Conservation (phyloP, 2,329 filamentous ascomycete genomes). For the Botrytis fragariae region DNA sequence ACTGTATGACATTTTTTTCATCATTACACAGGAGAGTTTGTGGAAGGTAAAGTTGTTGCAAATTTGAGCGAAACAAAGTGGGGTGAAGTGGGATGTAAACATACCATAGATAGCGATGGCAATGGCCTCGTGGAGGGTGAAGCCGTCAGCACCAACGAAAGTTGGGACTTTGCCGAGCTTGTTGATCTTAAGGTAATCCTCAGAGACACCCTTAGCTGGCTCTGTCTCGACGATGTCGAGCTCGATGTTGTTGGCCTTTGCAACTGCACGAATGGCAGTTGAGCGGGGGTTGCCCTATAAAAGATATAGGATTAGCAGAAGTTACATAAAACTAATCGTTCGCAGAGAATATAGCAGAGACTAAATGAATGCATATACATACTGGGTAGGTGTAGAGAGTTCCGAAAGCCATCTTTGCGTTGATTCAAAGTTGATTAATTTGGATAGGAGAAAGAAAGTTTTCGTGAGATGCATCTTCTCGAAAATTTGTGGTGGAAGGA, state of each 20-base stretch:
- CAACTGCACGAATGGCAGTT: slow-evolving; percentile 84
- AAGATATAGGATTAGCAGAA: slow-evolving; percentile 26
- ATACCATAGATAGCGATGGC: slow-evolving; percentile 97
- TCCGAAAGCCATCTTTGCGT: slow-evolving; percentile 79
- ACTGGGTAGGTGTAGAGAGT: slow-evolving; percentile 91
- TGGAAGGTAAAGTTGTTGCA: slow-evolving; percentile 19
- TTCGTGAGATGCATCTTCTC: slow-evolving; percentile 17
- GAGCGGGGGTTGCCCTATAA: slow-evolving; percentile 82
- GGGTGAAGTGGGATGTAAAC: slow-evolving; percentile 44
- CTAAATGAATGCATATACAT: slow-evolving; percentile 36
- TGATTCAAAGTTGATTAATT: slow-evolving; percentile 24
- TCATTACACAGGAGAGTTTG: slow-evolving; percentile 33
- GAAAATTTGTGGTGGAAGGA: slow-evolving; percentile 18
- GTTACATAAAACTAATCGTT: neutral
- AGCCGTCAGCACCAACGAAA: slow-evolving; percentile 91
- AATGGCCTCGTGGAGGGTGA: slow-evolving; percentile 81
- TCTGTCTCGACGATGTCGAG: slow-evolving; percentile 77
- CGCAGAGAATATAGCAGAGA: neutral
- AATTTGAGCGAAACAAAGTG: slow-evolving; percentile 11
- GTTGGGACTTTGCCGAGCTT: slow-evolving; percentile 87
- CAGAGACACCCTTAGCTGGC: slow-evolving; percentile 59
- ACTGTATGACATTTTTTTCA: slow-evolving; percentile 70
- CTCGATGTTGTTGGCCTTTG: slow-evolving; percentile 96
- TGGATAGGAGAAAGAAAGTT: slow-evolving; percentile 11
- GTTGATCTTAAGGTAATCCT: slow-evolving; percentile 83